phyloP scores from a whole-genome alignment of 176 grass and related monocot species.

The Rhynchospora tenuis region DNA sequence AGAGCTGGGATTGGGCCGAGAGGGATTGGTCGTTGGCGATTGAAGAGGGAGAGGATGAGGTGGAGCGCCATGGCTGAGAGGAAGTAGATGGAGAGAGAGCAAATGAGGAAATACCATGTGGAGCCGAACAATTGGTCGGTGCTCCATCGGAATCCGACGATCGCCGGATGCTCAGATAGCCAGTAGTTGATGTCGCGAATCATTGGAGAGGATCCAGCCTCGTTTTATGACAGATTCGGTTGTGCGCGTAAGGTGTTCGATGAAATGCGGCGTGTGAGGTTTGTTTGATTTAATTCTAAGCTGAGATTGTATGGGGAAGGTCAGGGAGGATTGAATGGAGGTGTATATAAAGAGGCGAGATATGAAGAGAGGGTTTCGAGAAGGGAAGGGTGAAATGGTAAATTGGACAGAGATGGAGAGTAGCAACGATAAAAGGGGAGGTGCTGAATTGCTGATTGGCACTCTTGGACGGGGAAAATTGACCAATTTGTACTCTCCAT shows the following conservation, averaged over 20 bases:
- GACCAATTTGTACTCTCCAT: neutral
- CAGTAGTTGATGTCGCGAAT: constrained; percentile 35
- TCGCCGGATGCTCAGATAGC: constrained; percentile 86
- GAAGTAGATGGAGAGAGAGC: constrained; percentile 50
- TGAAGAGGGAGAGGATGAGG: constrained; percentile 12
- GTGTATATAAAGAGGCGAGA: neutral
- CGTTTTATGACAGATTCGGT: neutral
- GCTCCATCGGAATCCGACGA: constrained; percentile 89
- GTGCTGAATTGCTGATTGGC: neutral
- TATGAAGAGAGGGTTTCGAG: neutral
- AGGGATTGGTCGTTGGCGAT: constrained; percentile 31
- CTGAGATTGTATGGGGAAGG: neutral
- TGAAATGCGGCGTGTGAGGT: neutral
- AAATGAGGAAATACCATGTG: constrained; percentile 75
- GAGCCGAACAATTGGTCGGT: constrained; percentile 48
- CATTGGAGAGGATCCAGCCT: neutral
- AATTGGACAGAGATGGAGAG: neutral
- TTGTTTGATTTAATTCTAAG: neutral
- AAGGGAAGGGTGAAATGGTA: neutral
- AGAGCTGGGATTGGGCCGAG: constrained; percentile 52
- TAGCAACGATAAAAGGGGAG: neutral
- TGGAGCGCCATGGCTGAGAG: constrained; percentile 35
- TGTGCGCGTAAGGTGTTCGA: neutral
- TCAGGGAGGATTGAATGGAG: neutral
- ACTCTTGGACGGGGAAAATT: neutral